Percentiles rank a stretch among this genome's conserved stretches.
These are phyloP conservation scores for Naganishia albida DNA, from an alignment of 1,284 basidiomycete genomes.

Conservation along the genomic window DNA sequence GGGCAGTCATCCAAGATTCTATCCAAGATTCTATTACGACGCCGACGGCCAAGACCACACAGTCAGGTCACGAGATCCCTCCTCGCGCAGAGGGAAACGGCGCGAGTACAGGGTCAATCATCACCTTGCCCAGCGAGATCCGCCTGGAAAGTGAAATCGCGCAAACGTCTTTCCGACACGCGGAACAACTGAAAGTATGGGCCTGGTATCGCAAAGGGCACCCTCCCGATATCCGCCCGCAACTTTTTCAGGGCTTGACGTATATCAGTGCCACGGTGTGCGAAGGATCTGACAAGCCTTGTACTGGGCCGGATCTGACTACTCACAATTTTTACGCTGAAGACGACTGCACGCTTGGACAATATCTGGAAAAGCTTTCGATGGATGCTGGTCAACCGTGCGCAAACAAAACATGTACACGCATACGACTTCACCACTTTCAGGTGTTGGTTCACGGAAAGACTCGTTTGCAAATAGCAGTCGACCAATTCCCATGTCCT, in stretches of 20 bases:
- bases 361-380: constrained; percentile 77
- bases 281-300: constrained; percentile 55
- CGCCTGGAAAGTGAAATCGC: constrained; percentile 69
- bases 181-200: constrained; percentile 83
- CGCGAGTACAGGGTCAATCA: constrained; percentile 45
- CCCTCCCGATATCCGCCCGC: constrained; percentile 78
- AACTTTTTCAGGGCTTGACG: constrained; percentile 87
- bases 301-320: constrained; percentile 58
- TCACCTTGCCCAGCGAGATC: constrained; percentile 58
- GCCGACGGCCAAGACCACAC: neutral
- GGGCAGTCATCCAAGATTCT: neutral
- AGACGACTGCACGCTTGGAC: constrained; percentile 87
- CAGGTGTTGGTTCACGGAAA: constrained; percentile 87
- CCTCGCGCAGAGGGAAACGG: neutral
- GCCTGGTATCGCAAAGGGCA: constrained; percentile 86
- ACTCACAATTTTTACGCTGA: constrained; percentile 89
- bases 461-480: constrained; percentile 76
- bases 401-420: constrained; percentile 76
- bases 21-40: neutral
- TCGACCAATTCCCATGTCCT: constrained; percentile 67
- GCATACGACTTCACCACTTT: constrained; percentile 79
- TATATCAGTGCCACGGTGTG: constrained; percentile 49
- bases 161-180: constrained; percentile 73
- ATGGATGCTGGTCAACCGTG: constrained; percentile 72
- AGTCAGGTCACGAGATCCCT: neutral